Percentiles rank a stretch among this genome's conserved stretches.
phyloP scores from a whole-genome alignment of 108 stramenopile species.

The Pinguiococcus pyrenoidosus region DNA sequence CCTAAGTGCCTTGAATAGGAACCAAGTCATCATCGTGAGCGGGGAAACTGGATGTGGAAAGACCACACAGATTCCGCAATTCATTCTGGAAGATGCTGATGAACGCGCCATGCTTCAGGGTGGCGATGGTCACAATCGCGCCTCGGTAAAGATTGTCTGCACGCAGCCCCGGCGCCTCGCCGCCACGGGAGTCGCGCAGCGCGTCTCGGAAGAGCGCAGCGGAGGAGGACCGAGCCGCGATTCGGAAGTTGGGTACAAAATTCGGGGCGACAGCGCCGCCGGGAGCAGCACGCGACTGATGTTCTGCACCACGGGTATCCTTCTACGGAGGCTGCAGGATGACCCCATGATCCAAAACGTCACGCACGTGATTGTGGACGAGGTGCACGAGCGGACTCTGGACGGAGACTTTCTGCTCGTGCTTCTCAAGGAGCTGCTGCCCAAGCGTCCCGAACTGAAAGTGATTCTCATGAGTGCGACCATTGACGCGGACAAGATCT shows the following conservation, averaged over 20 bases:
- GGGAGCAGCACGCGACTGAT: constrained; percentile 57
- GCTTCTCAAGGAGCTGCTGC: constrained; percentile 52
- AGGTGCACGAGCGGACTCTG: constrained; percentile 83
- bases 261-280: constrained; percentile 63
- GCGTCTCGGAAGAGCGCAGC: constrained; percentile 74
- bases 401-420: constrained; percentile 83
- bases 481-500: constrained; percentile 63
- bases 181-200: constrained; percentile 73
- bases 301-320: constrained; percentile 90
- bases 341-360: constrained; percentile 57
- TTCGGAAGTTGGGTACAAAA: constrained; percentile 90
- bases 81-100: constrained; percentile 78
- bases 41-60: too few relatives aligned
- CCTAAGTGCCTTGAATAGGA: too few relatives aligned
- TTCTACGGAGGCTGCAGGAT: constrained; percentile 78
- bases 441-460: constrained; percentile 41
- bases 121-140: constrained; percentile 38
- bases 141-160: constrained; percentile 67
- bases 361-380: constrained; percentile 84
- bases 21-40: too few relatives aligned
- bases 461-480: constrained; percentile 83
- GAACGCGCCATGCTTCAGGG: too few relatives aligned
- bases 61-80: constrained; percentile 85
- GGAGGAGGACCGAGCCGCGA: constrained; percentile 49
- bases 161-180: constrained; percentile 87